Conservation (phyloP, 768 basidiomycete species). For the Gyrodon lividus region DNA sequence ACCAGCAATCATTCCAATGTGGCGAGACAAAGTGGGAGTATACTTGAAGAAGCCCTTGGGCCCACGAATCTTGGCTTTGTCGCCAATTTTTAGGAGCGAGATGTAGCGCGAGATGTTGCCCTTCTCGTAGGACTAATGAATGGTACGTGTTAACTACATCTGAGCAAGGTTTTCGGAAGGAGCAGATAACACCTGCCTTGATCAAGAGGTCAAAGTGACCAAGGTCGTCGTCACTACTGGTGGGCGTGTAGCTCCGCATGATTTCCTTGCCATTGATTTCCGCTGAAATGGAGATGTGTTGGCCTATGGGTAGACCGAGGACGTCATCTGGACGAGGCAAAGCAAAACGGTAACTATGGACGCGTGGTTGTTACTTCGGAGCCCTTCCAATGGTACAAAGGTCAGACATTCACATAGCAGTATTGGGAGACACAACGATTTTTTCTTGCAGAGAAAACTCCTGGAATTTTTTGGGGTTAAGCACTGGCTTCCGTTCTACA, state of each 20-base stretch:
- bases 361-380: not conserved
- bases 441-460: constrained; percentile 81
- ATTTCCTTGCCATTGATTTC: constrained; percentile 91
- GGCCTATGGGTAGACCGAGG: constrained; percentile 93
- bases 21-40: constrained; percentile 62
- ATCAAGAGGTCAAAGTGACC: constrained; percentile 96
- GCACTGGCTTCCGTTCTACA: constrained; percentile 64
- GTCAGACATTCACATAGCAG: constrained; percentile 70
- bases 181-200: constrained; percentile 63
- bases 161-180: not conserved
- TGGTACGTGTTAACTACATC: constrained; percentile 62
- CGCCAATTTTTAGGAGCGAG: constrained; percentile 78
- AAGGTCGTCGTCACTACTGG: constrained; percentile 87
- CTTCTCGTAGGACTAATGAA: constrained; percentile 83
- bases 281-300: constrained; percentile 91
- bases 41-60: constrained; percentile 97
- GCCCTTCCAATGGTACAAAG: not conserved
- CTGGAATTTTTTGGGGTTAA: constrained; percentile 77
- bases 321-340: constrained; percentile 72
- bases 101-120: constrained; percentile 95
- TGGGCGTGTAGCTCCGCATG: constrained; percentile 94
- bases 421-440: constrained; percentile 88
- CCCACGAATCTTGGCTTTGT: constrained; percentile 88
- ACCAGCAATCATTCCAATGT: constrained; percentile 96
- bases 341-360: constrained; percentile 83